Evolutionary conservation across 257 asterid species (phyloP).

Genomic region (Rauvolfia tetraphylla): DNA sequence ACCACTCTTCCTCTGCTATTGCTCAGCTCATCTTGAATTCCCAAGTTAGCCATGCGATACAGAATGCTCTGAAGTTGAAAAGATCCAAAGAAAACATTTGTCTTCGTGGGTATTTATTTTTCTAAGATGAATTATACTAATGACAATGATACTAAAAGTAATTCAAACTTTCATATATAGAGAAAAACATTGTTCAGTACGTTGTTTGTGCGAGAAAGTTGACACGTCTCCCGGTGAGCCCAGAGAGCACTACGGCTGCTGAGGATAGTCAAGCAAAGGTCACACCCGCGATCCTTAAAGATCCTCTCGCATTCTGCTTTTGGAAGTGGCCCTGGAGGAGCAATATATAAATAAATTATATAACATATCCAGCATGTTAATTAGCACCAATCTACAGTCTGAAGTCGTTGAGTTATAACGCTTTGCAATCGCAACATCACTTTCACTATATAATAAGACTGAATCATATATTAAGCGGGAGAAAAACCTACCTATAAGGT

Average conservation of each 20-base stretch:
- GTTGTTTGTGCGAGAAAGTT: conserved; percentile 58
- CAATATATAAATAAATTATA: neutral
- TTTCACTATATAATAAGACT: too few relatives aligned
- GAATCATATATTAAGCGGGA: too few relatives aligned
- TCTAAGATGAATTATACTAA: neutral
- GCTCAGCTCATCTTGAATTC: conserved; percentile 72
- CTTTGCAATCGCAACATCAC: neutral
- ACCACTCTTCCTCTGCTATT: conserved; percentile 60
- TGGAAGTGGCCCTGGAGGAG: conserved; percentile 69
- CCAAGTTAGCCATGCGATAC: conserved; percentile 71
- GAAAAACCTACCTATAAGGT: conserved; percentile 62
- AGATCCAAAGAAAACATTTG: neutral
- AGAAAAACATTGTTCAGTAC: conserved; percentile 26
- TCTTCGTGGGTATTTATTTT: neutral
- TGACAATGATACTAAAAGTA: neutral
- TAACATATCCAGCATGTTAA: too few relatives aligned
- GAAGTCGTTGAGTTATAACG: neutral
- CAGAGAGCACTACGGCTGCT: conserved; percentile 46
- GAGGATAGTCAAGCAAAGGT: conserved; percentile 56
- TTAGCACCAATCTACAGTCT: neutral
- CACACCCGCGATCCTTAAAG: conserved; percentile 87
- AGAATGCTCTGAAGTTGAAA: conserved; percentile 44
- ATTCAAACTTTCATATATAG: neutral
- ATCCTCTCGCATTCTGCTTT: conserved; percentile 81
- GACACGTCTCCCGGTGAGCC: conserved; percentile 61